Percentiles rank a stretch among this genome's conserved stretches.
Conservation (phyloP, 345 rosid species). For the Sisymbrium altissimum region DNA sequence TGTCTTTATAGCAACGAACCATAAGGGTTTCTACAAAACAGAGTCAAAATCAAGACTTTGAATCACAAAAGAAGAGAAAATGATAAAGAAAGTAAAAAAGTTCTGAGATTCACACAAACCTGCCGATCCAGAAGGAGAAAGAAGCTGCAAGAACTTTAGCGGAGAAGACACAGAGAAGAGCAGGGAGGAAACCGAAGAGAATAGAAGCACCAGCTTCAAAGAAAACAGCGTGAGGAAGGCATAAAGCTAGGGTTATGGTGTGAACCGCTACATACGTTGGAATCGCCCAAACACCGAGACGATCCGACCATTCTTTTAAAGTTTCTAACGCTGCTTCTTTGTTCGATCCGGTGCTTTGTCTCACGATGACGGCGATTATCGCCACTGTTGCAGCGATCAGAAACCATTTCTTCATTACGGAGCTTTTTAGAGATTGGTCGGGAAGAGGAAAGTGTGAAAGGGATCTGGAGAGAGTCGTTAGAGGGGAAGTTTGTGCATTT, state of each 20-base stretch:
- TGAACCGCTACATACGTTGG: conserved; percentile 82
- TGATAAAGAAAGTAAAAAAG: background rate
- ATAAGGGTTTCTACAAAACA: background rate
- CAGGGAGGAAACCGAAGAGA: conserved; percentile 82
- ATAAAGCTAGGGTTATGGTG: conserved; percentile 67
- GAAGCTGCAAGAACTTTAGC: conserved; percentile 89
- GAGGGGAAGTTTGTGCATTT: background rate
- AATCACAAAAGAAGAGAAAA: background rate
- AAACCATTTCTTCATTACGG: conserved; percentile 54
- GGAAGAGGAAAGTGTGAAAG: background rate
- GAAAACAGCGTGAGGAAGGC: conserved; percentile 86
- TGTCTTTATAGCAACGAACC: background rate
- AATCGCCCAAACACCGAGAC: conserved; percentile 80
- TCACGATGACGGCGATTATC: conserved; percentile 29
- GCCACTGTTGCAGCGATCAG: conserved; percentile 39
- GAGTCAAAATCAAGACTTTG: background rate
- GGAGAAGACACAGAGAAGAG: conserved; percentile 68
- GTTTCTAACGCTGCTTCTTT: conserved; percentile 47
- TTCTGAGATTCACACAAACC: conserved; percentile 45
- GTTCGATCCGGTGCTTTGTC: conserved; percentile 55
- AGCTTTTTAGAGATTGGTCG: background rate
- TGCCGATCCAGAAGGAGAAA: conserved; percentile 89
- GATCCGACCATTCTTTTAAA: conserved; percentile 54
- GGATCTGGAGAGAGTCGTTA: background rate
- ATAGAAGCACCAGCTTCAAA: conserved; percentile 86